Evolutionary conservation across 139 green algal genomes (phyloP), one percentile per base, ranked within the genome.

Genomic region (Klebsormidium nitens): DNA sequence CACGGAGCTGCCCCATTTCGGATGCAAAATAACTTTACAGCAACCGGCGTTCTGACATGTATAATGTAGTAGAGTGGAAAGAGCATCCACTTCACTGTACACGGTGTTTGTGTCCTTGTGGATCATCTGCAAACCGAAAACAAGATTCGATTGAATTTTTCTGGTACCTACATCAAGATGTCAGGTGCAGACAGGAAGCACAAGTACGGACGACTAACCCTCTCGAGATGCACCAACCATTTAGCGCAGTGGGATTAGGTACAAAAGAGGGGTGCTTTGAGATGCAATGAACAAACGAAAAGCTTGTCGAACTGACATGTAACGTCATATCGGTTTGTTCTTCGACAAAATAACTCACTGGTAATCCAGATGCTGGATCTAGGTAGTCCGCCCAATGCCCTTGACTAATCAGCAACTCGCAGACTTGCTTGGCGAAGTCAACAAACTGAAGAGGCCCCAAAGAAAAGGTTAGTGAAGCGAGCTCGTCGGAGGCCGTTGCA

Each of bases 361-460:
- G 88, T 14, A 98, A 75, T 3, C 93, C 93, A 5, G 85, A 93
- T 83, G 91, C 97, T 1, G 93, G 93, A 64, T 98, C 93, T 28
- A 98, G 95, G 81, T 95, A 98, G 68, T 98, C 93, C 4, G 83
- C 83, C 89, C 91, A 98, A 76, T 93, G 71, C 0, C 92, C 91
- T 5, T 73, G n/a, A 0, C 46, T 55, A 1, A 50, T 50, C 3
- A 96, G 81, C 55, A 69, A 65, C 1, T 83, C 66, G 34, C 87
- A 94, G 11, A 96, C 83, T 1, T 8, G 58, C 40, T 87, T 82
- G 0, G 91, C 87, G 90, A 93, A 97, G 28, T 77, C 73, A 57
- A 94, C 76, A 75, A 97, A 98, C 87, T 74, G 66, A 52, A 8
- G 8, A 74, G 17, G 5, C 37, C 55, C 72, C 72, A 36, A 72